Evolutionary conservation across 129 eudicot species (phyloP), one percentile per base, ranked within the genome.

Genomic region (Gnaphalium uliginosum): DNA sequence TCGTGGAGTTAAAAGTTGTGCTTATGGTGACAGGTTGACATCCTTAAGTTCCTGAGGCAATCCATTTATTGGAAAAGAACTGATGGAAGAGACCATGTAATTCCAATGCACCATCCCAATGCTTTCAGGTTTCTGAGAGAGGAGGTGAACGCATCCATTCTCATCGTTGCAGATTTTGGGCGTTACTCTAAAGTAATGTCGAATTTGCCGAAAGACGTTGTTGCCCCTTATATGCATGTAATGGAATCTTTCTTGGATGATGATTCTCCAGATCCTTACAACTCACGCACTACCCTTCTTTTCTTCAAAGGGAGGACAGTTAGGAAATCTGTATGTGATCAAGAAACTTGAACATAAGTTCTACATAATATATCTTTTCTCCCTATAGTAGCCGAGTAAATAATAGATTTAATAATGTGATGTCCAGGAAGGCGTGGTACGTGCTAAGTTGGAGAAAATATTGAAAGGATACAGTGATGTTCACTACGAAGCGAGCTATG

Each of bases 81-180:
- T 56, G 82, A 66, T 1, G 99, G 99, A 71, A 83, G 94, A 79
- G 99, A 95, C 77, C 99, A 95, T 78, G 94, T 95, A 41, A 89
- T 95, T 72, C 97, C 99, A 41, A 80, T 95, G 92, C 96, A 91
- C 73, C 99, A 95, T 85, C 99, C 99, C 46, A 95, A 95, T 87
- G 99, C 99, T 81, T 91, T 95, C 81, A 85, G 97, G 84, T 90
- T 84, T 81, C 85, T 81, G 13, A 88, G 96, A 21, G 89, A 89
- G 73, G 80, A 84, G 73, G 86, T 91, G 71, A 95, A 91, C 72
- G 87, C 92, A 71, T 87, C 99, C 25, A 89, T 95, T 78, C 88
- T 95, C 68, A 78, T 95, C 43, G 99, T 95, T 73, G 96, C 97
- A 48, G 99, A 95, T 89, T 95, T 95, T 58, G 99, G 97, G 51